These are phyloP conservation scores for Flaveria trinervia DNA, from an alignment of 129 eudicot genomes.

Conservation along the genomic window DNA sequence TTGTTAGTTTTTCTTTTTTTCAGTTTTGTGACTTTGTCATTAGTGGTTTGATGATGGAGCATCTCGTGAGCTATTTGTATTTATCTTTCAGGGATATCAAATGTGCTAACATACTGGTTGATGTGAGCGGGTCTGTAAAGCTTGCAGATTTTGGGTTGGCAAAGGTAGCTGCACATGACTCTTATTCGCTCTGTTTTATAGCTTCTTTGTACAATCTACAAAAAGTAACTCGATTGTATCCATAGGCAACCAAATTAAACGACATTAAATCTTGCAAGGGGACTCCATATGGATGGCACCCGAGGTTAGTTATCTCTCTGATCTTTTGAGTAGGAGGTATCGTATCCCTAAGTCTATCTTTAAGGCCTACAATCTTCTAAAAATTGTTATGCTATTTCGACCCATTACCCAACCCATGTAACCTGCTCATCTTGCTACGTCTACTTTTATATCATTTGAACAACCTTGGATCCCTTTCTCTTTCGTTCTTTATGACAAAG, in stretches of 20 bases:
- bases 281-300: conserved; percentile 98
- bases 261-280: conserved; percentile 94
- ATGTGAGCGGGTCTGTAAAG: conserved; percentile 71
- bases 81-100: conserved; percentile 80
- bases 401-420: not conserved
- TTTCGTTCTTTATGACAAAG: too few species aligned
- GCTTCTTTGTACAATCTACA: conserved; percentile 7
- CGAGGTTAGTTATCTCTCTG: conserved; percentile 55
- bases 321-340: too few species aligned
- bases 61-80: not conserved
- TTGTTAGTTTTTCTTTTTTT: conserved; percentile 21
- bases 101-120: conserved; percentile 94
- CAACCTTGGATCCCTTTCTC: not conserved
- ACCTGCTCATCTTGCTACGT: not conserved
- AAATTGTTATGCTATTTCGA: not conserved
- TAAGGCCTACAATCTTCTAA: not conserved
- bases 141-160: conserved; percentile 99
- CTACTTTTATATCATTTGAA: not conserved
- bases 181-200: not conserved
- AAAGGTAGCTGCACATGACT: conserved; percentile 52
- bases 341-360: not conserved
- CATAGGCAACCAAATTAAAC: conserved; percentile 67
- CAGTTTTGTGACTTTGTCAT: conserved; percentile 2
- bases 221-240: conserved; percentile 20
- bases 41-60: not conserved